Conservation (phyloP, 495 filamentous ascomycete species). For the Echria macrotheca region DNA sequence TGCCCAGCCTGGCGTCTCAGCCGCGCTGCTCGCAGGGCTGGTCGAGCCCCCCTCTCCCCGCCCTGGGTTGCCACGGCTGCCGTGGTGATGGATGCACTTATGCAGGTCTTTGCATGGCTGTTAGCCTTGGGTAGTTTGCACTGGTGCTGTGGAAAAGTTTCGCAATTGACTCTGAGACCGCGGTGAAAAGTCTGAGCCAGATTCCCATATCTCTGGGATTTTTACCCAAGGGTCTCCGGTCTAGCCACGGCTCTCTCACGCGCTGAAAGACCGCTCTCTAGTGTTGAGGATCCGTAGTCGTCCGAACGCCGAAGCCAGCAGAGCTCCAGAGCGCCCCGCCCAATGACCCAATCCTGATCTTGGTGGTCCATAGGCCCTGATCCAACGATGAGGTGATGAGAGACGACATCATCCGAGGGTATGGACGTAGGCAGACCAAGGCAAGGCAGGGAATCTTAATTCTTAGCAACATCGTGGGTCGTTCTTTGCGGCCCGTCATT, state of each 20-base stretch:
- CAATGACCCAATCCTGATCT: too few species aligned
- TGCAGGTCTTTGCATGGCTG: too few species aligned
- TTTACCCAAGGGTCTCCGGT: constrained; percentile 8
- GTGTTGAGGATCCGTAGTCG: not conserved
- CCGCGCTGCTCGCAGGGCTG: constrained; percentile 13
- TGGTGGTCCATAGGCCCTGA: too few species aligned
- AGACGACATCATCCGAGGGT: too few species aligned
- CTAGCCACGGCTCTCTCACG: not conserved
- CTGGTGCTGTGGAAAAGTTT: not conserved
- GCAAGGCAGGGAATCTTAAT: too few species aligned
- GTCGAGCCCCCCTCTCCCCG: not conserved
- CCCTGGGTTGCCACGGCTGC: constrained; percentile 6
- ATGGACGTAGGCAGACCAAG: too few species aligned
- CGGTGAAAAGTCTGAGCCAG: not conserved
- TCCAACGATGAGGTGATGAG: too few species aligned
- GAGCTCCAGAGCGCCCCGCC: constrained; percentile 5
- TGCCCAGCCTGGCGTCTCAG: constrained; percentile 16
- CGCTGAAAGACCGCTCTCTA: not conserved
- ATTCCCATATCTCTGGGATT: not conserved
- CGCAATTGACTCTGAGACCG: too few species aligned
- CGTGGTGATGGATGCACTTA: too few species aligned
- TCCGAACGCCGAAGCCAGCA: not conserved
- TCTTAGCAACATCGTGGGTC: too few species aligned
- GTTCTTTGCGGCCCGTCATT: not conserved
- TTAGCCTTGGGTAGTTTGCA: not conserved